These are phyloP conservation scores for Colletotrichum sp. DNA, from an alignment of 2,329 filamentous ascomycete genomes.

Conservation along the genomic window DNA sequence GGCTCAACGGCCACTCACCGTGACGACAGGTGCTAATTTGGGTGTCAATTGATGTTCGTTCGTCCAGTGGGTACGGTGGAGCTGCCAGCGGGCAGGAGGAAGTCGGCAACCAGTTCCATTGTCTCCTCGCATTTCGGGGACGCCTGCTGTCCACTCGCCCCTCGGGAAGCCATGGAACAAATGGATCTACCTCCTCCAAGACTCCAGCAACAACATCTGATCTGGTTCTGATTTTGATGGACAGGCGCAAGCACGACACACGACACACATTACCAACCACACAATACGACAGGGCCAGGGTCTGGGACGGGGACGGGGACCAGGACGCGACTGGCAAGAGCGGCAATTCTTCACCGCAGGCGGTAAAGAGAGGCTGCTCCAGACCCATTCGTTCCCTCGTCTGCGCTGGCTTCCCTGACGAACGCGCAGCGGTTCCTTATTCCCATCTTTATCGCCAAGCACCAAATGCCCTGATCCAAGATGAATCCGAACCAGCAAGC, in stretches of 20 bases:
- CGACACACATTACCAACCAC: background rate
- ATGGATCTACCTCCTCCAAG: background rate
- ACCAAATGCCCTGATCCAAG: background rate
- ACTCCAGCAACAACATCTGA: slow-evolving; percentile 2
- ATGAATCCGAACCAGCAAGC: background rate
- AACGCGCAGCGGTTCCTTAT: background rate
- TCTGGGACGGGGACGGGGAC: background rate
- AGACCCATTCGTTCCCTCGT: background rate
- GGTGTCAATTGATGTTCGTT: slow-evolving; percentile 4
- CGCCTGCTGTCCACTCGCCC: background rate
- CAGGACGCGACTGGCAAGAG: background rate
- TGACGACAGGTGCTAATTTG: slow-evolving; percentile 18
- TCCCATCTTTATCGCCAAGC: background rate
- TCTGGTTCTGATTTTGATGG: background rate
- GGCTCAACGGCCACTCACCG: slow-evolving; percentile 10
- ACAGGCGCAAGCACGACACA: background rate
- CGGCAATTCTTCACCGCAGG: slow-evolving; percentile 9
- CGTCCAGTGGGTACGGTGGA: background rate
- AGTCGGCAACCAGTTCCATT: background rate
- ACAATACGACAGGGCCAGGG: background rate
- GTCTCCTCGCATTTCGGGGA: slow-evolving; percentile 15
- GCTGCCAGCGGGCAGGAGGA: background rate
- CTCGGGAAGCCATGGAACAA: background rate
- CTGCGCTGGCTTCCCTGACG: background rate
- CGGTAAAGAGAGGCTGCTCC: background rate